phyloP scores from a whole-genome alignment of 2,329 filamentous ascomycete genomes.

The Alternaria burnsii region DNA sequence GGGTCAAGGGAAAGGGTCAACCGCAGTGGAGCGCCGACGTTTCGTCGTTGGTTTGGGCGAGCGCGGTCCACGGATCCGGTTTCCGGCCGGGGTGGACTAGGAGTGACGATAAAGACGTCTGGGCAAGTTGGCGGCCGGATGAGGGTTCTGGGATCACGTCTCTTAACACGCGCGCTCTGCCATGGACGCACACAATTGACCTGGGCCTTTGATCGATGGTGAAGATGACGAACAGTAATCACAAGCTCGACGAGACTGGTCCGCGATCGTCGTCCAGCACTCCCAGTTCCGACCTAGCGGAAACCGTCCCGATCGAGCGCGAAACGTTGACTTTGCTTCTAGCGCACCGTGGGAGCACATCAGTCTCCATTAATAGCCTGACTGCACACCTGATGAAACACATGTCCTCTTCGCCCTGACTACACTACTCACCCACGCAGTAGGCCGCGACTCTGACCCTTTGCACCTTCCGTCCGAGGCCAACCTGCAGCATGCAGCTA shows the following conservation, averaged over 20 bases:
- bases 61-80: conserved; percentile 23
- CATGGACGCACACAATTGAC: neutral
- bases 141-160: neutral
- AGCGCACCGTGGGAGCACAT: neutral
- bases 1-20: conserved; percentile 13
- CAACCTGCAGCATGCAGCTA: neutral
- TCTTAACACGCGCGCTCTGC: neutral
- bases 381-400: conserved; percentile 8
- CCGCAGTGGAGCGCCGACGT: conserved; percentile 12
- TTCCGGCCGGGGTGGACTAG: conserved; percentile 13
- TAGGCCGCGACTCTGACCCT: neutral
- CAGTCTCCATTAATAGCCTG: neutral
- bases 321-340: conserved; percentile 14
- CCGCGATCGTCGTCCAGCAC: conserved; percentile 9
- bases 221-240: conserved; percentile 1
- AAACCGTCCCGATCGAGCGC: conserved; percentile 8
- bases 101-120: conserved; percentile 14
- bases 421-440: neutral
- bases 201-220: neutral
- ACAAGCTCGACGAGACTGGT: neutral
- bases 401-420: conserved; percentile 4
- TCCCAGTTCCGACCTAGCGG: conserved; percentile 10
- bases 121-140: conserved; percentile 3
- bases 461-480: conserved; percentile 7
- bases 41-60: conserved; percentile 18